A percentile compares a stretch with the other conserved stretches of the same genome.
These are phyloP conservation scores for Chara braunii DNA, from an alignment of 139 green algal species.

Conservation along the genomic window DNA sequence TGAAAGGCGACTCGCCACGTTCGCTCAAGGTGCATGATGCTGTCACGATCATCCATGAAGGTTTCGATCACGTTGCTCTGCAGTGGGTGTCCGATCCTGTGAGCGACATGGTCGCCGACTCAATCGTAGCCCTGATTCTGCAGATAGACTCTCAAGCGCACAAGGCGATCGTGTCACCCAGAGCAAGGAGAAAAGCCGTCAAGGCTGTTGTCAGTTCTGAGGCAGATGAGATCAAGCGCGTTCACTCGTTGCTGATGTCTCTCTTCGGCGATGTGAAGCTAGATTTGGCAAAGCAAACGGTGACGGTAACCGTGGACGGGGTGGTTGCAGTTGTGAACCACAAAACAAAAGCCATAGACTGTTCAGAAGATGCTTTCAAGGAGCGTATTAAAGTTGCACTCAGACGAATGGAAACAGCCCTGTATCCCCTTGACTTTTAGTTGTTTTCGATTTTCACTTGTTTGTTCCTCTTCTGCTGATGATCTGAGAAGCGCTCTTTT, in stretches of 20 bases:
- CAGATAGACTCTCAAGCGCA: constrained; percentile 43
- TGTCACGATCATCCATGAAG: constrained; percentile 33
- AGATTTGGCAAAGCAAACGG: constrained; percentile 1
- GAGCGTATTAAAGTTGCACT: constrained; percentile 21
- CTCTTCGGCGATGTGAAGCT: not conserved
- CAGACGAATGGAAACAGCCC: constrained; percentile 16
- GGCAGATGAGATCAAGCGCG: not conserved
- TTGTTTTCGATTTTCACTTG: too few species aligned
- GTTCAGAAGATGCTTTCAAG: constrained; percentile 28
- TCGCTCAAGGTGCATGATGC: constrained; percentile 27
- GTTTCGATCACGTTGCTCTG: constrained; percentile 57
- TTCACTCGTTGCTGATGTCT: not conserved
- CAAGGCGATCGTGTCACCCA: too few species aligned
- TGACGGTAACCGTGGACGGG: constrained; percentile 4
- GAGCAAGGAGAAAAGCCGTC: not conserved
- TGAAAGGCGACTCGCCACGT: constrained; percentile 5
- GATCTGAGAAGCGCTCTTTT: too few species aligned
- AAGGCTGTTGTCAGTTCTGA: not conserved
- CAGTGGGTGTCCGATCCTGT: constrained; percentile 80
- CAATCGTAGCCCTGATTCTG: constrained; percentile 80
- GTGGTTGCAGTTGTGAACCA: not conserved
- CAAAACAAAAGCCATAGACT: constrained; percentile 5
- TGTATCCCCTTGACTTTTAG: constrained; percentile 33
- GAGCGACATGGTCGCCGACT: constrained; percentile 85
- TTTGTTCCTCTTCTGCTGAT: too few species aligned